Percentiles rank a stretch among this genome's conserved stretches.
These are phyloP conservation scores for Sutorius australiensis DNA, from an alignment of 768 basidiomycete species.

Conservation along the genomic window DNA sequence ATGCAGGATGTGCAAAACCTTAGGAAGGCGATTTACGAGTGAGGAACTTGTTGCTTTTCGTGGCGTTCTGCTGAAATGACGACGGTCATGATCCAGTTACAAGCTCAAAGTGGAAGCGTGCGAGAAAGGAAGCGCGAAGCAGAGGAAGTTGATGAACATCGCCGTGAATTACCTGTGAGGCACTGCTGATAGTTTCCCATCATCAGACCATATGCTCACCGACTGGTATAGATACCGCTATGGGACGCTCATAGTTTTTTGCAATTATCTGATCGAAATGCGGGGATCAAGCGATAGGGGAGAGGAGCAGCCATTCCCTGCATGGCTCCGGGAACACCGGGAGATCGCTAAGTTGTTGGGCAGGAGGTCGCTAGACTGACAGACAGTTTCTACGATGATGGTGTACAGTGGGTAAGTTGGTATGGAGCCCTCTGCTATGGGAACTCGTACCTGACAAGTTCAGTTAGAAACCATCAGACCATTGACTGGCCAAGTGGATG, in stretches of 20 bases:
- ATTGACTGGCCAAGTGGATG: background rate
- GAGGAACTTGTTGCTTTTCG: constrained; percentile 28
- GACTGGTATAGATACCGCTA: constrained; percentile 64
- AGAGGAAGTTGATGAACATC: constrained; percentile 66
- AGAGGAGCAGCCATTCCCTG: constrained; percentile 58
- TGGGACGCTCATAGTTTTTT: constrained; percentile 88
- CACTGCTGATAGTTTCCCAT: constrained; percentile 18
- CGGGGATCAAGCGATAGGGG: constrained; percentile 38
- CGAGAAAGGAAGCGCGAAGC: constrained; percentile 74
- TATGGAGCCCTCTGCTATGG: background rate
- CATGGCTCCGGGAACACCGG: constrained; percentile 77
- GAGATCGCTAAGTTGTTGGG: constrained; percentile 77
- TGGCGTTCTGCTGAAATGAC: background rate
- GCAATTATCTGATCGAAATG: constrained; percentile 87
- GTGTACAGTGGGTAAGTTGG: background rate
- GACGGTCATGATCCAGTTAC: constrained; percentile 50
- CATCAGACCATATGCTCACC: constrained; percentile 3
- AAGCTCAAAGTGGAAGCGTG: constrained; percentile 86
- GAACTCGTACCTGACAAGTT: constrained; percentile 1
- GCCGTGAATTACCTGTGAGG: constrained; percentile 84
- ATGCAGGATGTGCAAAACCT: constrained; percentile 98
- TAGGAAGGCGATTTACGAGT: constrained; percentile 94
- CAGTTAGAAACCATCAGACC: background rate
- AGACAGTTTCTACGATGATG: background rate
- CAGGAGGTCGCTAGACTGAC: constrained; percentile 63